Evolutionary conservation across 2,329 filamentous ascomycete genomes (phyloP), one percentile per base, ranked within the genome.

Genomic region (Verticillium tricorpus): DNA sequence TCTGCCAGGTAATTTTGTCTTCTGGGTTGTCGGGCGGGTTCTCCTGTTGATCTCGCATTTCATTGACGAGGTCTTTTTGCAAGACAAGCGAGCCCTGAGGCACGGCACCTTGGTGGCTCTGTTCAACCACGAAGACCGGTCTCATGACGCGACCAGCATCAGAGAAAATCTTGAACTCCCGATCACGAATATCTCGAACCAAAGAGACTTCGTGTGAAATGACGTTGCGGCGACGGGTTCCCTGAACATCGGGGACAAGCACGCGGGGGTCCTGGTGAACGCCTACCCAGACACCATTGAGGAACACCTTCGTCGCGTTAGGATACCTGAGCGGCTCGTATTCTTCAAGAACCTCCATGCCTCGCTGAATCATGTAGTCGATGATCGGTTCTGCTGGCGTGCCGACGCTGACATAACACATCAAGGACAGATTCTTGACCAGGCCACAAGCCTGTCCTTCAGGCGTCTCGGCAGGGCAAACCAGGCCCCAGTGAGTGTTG

Each of bases 151-250:
- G 89, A 32, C 95, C 95, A 52, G 94, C 94, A 75, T 99, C 95
- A 3, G 94, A 98, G 75, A 98, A 97, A 69, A 99, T 94, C 78
- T 96, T 96, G 84, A 99, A 97, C 75, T 99, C 95, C 69, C 94
- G 88, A 70, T 99, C 95, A 75, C 96, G 89, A 69, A 99, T 97
- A 72, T 99, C 95, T 72, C 95, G 88, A 70, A 99, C 91, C 70
- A 99, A 85, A 65, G 93, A 97, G 68, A 97, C 93, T 78, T 98
- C 94, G 68, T 92, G 91, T 15, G 92, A 93, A 64, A 99, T 89
- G 70, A 92, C 88, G 64, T 91, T 90, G 67, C 89, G 89, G 61
- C 94, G 85, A 68, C 93, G 88, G 60, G 96, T 84, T 60, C 89
- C 85, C 70, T 90, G 84, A 55, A 97, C 90, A 61, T 90, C 87